Conservation (phyloP, 1,284 basidiomycete species). For the Vanrija sp. region DNA sequence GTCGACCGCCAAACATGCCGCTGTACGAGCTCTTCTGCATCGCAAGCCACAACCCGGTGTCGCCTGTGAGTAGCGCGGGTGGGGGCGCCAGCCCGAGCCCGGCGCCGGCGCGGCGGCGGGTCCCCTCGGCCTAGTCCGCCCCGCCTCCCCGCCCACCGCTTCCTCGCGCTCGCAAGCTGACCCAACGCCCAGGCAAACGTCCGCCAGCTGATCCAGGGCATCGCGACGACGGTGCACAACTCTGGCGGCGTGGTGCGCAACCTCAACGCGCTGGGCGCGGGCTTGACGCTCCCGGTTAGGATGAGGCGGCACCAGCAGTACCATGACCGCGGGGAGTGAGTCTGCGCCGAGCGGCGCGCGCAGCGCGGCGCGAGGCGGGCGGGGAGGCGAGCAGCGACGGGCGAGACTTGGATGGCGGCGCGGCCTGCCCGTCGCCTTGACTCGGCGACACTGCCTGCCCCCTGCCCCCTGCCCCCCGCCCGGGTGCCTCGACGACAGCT, state of each 20-base stretch:
- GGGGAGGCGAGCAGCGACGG: background rate
- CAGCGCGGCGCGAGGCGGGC: background rate
- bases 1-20: slow-evolving; percentile 32
- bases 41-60: slow-evolving; percentile 44
- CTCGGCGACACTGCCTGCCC: no score
- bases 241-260: slow-evolving; percentile 47
- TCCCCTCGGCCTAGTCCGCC: background rate
- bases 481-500: background rate
- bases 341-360: slow-evolving; percentile 5
- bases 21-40: slow-evolving; percentile 51
- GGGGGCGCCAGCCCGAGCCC: background rate
- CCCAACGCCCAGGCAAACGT: slow-evolving; percentile 36
- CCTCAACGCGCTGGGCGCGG: slow-evolving; percentile 41
- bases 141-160: background rate
- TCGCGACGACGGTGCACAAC: slow-evolving; percentile 39
- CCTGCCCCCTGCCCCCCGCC: background rate
- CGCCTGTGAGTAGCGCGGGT: slow-evolving; percentile 32
- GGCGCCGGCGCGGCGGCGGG: background rate
- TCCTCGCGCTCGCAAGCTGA: background rate
- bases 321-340: slow-evolving; percentile 48
- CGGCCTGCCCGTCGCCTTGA: no score
- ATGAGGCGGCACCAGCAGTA: slow-evolving; percentile 47
- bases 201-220: slow-evolving; percentile 40
- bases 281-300: slow-evolving; percentile 37
- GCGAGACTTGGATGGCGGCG: background rate